These are phyloP conservation scores for Pseudogymnoascus sp. DNA, from an alignment of 2,329 filamentous ascomycete genomes.

Conservation along the genomic window DNA sequence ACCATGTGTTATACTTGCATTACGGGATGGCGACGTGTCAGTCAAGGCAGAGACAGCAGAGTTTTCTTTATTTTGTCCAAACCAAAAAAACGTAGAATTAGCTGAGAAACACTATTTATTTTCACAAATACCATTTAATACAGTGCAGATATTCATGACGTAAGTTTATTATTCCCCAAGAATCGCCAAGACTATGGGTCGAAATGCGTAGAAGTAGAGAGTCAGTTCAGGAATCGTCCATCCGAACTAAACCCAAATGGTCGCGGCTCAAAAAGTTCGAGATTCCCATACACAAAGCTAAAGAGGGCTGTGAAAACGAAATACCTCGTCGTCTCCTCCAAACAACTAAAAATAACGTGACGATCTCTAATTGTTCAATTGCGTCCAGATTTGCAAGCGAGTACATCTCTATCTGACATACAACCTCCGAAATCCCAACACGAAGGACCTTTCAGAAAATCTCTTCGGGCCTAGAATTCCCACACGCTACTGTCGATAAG, in stretches of 20 bases:
- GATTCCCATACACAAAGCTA: slow-evolving; percentile 7
- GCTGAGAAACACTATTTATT: background rate
- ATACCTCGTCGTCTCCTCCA: background rate
- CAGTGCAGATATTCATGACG: background rate
- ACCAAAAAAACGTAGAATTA: background rate
- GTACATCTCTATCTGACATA: slow-evolving; percentile 6
- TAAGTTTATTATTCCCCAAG: slow-evolving; percentile 1
- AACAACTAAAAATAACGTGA: slow-evolving; percentile 1
- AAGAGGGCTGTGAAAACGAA: slow-evolving; percentile 8
- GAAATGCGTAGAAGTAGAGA: slow-evolving; percentile 8
- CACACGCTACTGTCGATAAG: slow-evolving; percentile 9
- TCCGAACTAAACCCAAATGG: background rate
- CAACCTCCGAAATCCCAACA: background rate
- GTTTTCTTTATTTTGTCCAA: background rate
- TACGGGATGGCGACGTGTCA: background rate
- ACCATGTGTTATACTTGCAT: background rate
- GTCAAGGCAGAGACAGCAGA: background rate
- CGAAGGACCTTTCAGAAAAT: background rate
- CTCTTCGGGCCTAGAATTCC: slow-evolving; percentile 5
- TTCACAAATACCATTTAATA: background rate
- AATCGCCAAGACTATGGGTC: background rate
- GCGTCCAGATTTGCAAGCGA: slow-evolving; percentile 1
- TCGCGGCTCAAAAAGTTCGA: slow-evolving; percentile 8
- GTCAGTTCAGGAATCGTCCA: slow-evolving; percentile 8
- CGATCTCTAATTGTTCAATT: background rate